Percentiles rank a stretch among this genome's conserved stretches.
Evolutionary conservation across 331 rosid species (phyloP).

Genomic region (Phaseolus coccineus): DNA sequence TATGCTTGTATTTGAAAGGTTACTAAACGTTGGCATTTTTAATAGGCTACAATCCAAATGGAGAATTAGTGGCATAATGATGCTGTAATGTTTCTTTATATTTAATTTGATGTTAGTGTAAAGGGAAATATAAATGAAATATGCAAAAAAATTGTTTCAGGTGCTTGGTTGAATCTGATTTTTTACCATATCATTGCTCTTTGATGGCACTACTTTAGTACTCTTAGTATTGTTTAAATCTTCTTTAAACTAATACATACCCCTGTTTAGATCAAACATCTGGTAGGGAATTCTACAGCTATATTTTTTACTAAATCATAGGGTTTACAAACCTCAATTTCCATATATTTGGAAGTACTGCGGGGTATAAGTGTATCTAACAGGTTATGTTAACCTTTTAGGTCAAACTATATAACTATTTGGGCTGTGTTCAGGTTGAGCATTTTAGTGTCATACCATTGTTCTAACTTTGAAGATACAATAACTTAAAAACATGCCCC

Average conservation of each 20-base stretch:
- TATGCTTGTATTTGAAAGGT: constrained; percentile 23
- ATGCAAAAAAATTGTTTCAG: neutral
- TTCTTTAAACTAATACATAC: neutral
- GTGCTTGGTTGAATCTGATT: constrained; percentile 11
- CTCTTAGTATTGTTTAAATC: constrained; percentile 6
- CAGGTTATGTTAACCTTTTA: constrained; percentile 9
- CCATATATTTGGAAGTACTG: too few species aligned
- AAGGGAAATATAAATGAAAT: neutral
- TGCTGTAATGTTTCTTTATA: neutral
- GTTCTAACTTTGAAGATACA: constrained; percentile 22
- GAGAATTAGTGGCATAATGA: neutral
- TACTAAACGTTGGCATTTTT: constrained; percentile 9
- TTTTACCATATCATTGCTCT: constrained; percentile 14
- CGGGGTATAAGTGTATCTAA: neutral
- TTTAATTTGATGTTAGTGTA: neutral
- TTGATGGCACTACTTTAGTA: constrained; percentile 21
- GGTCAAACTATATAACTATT: constrained; percentile 13
- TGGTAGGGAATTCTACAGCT: neutral
- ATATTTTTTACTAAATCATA: neutral
- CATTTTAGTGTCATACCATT: constrained; percentile 6
- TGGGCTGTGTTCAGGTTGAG: constrained; percentile 18
- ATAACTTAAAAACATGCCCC: neutral
- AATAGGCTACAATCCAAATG: neutral
- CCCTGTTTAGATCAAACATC: constrained; percentile 3
- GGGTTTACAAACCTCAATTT: too few species aligned